phyloP scores from a whole-genome alignment of 1,284 basidiomycete species.

The Papiliotrema nemorosa region DNA sequence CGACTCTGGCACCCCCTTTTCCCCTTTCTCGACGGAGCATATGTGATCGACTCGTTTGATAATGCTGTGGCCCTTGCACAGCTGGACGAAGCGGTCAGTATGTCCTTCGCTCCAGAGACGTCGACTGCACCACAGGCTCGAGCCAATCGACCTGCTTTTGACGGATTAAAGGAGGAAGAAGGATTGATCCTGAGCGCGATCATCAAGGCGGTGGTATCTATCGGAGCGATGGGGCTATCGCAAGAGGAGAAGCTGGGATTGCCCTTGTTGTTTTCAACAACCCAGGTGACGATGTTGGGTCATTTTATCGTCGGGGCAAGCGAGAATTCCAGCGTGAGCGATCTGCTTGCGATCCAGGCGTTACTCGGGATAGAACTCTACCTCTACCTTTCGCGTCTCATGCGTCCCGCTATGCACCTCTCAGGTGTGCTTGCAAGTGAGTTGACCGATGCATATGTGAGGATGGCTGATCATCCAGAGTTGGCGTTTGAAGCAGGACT shows the following conservation, averaged over 20 bases:
- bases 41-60: slow-evolving; percentile 12
- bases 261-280: not conserved
- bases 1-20: slow-evolving; percentile 26
- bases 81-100: not conserved
- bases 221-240: slow-evolving; percentile 2
- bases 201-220: slow-evolving; percentile 11
- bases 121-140: not conserved
- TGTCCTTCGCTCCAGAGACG: not conserved
- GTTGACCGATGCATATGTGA: not conserved
- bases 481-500: slow-evolving; percentile 26
- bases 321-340: slow-evolving; percentile 14
- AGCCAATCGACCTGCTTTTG: slow-evolving; percentile 8
- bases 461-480: slow-evolving; percentile 3
- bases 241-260: not conserved
- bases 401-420: slow-evolving; percentile 26
- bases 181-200: slow-evolving; percentile 14
- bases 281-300: slow-evolving; percentile 8
- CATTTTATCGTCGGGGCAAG: slow-evolving; percentile 13
- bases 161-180: slow-evolving; percentile 7
- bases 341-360: slow-evolving; percentile 24
- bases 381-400: slow-evolving; percentile 11
- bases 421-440: slow-evolving; percentile 18
- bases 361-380: slow-evolving; percentile 17
- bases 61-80: slow-evolving; percentile 7
- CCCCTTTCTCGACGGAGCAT: slow-evolving; percentile 24